A percentile compares a stretch with the other conserved stretches of the same genome.
phyloP scores from a whole-genome alignment of 1,139 yeast genomes.

The Lodderomyces beijingensis region DNA sequence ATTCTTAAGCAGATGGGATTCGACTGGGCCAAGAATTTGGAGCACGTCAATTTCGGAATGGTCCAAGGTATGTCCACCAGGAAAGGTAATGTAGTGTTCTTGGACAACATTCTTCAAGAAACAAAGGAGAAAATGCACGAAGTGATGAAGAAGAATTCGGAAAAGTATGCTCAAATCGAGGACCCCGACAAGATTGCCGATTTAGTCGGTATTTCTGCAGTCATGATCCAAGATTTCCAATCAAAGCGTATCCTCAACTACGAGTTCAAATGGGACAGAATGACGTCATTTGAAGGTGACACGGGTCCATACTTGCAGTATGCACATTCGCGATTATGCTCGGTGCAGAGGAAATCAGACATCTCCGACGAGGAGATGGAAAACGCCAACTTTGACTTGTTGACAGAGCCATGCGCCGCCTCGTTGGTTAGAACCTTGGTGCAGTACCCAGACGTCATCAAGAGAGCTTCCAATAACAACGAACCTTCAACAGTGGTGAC shows the following conservation, averaged over 20 bases:
- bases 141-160: conserved; percentile 91
- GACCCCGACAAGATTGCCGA: conserved; percentile 96
- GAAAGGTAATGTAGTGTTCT: conserved; percentile 96
- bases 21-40: conserved; percentile 78
- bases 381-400: conserved; percentile 64
- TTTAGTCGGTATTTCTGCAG: conserved; percentile 93
- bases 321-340: conserved; percentile 95
- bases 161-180: conserved; percentile 88
- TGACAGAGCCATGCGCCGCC: conserved; percentile 73
- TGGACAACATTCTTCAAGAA: conserved; percentile 90
- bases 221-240: conserved; percentile 99
- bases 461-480: conserved; percentile 75
- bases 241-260: conserved; percentile 95
- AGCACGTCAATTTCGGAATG: conserved; percentile 94
- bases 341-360: conserved; percentile 83
- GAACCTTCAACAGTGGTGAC: conserved; percentile 97
- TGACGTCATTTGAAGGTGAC: conserved; percentile 98
- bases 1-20: conserved; percentile 88
- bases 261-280: conserved; percentile 96
- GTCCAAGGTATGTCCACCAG: conserved; percentile 98
- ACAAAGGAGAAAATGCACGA: conserved; percentile 95
- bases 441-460: conserved; percentile 88
- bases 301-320: conserved; percentile 99
- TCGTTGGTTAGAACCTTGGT: conserved; percentile 74
- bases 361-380: conserved; percentile 43